These are phyloP conservation scores for Gaeumannomyces tritici DNA, from an alignment of 2,329 filamentous ascomycete genomes.

Conservation along the genomic window DNA sequence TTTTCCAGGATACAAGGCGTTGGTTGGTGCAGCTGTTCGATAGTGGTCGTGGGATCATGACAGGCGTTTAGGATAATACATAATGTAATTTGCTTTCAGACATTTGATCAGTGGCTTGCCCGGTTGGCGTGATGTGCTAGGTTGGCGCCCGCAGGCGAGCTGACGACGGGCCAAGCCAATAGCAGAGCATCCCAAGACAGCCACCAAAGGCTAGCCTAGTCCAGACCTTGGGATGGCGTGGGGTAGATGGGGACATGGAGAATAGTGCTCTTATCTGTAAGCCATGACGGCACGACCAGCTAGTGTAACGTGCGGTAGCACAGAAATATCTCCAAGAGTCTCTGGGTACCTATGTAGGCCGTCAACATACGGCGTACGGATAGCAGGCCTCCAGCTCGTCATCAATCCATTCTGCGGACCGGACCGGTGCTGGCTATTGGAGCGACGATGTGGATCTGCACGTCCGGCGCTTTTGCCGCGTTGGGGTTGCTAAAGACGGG, in stretches of 20 bases:
- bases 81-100: conserved; percentile 1
- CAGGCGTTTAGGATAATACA: conserved; percentile 1
- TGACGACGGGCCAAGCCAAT: not conserved
- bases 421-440: not conserved
- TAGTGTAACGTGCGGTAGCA: no score
- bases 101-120: not conserved
- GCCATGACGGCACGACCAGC: no score
- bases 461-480: no score
- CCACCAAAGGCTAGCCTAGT: not conserved
- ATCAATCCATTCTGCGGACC: no score
- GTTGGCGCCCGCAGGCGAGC: not conserved
- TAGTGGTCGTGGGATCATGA: not conserved
- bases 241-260: no score
- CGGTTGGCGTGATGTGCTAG: not conserved
- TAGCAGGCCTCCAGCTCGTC: not conserved
- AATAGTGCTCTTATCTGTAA: no score
- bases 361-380: not conserved
- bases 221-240: not conserved
- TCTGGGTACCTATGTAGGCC: no score
- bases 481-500: no score
- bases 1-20: not conserved
- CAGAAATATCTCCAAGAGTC: no score
- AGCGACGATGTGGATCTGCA: not conserved
- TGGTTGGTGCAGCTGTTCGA: not conserved
- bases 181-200: not conserved